Evolutionary conservation across 345 rosid genomes (phyloP), one percentile per base, ranked within the genome.

Genomic region (Iberis pinnata): DNA sequence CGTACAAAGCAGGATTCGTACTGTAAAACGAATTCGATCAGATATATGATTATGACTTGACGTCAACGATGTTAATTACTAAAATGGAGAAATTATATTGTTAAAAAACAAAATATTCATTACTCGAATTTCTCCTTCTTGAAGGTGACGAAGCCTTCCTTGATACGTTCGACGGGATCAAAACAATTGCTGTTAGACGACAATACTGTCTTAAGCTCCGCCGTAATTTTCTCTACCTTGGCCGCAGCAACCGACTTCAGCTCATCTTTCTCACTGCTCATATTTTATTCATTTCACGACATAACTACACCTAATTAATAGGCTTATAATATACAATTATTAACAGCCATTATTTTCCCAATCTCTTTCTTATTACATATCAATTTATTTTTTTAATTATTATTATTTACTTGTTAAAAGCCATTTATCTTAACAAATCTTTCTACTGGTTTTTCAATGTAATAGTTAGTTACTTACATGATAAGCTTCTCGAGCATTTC

Each of bases 101-200:
- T 29, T 29, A 25, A 25, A 3, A 3, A 25, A 6, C n/a, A n/a
- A n/a, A n/a, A n/a, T n/a, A n/a, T 12, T 6, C 61, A 73, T 43
- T 47, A 83, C 96, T 83, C 93, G 43, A 65, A 87, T 83, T 87
- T 87, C 56, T 87, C 87, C 49, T 47, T 73, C 78, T 83, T 87
- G 80, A 81, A 84, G 5, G 64, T 36, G 42, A 78, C 60, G 73
- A 84, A 92, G 38, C 98, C 98, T 12, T 74, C 60, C 63, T 88
- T 83, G 3, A 92, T 41, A 60, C 82, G 74, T 58, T 77, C 80
- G 25, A 81, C 74, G 0, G 95, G 58, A 46, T 81, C 70, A 51
- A 61, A 73, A 15, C 75, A 7, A 53, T 39, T 68, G 58, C 27
- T 15, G 53, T 56, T 75, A 0, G 80, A 13, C 0, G 82, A 19